Evolutionary conservation across 306 rosid species (phyloP).

Genomic region (Carpinus fangiana): DNA sequence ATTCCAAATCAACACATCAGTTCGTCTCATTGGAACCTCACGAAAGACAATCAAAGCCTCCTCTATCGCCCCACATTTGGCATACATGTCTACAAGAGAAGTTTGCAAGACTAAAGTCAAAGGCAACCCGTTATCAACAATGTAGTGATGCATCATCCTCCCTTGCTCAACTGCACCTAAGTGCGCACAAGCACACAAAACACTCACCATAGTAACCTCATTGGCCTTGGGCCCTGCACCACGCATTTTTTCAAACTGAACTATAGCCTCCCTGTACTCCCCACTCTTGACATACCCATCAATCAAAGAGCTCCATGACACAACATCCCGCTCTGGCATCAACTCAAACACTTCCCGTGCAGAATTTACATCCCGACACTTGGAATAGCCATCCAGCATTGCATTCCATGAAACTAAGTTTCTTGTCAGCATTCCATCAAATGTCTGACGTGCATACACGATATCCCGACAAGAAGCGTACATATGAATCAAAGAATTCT

Average conservation of each 20-base stretch:
- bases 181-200: conserved; percentile 68
- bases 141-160: conserved; percentile 49
- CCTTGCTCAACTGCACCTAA: conserved; percentile 74
- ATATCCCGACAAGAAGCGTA: conserved; percentile 61
- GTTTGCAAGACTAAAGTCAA: conserved; percentile 60
- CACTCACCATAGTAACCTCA: conserved; percentile 85
- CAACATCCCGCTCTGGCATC: conserved; percentile 64
- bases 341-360: conserved; percentile 60
- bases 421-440: conserved; percentile 44
- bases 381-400: conserved; percentile 77
- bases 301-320: conserved; percentile 79
- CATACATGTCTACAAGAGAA: conserved; percentile 84
- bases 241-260: conserved; percentile 53
- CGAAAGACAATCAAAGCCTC: conserved; percentile 64
- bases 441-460: conserved; percentile 49
- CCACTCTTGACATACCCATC: conserved; percentile 69
- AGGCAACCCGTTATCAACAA: conserved; percentile 50
- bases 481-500: conserved; percentile 73
- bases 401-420: conserved; percentile 79
- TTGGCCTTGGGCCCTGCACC: conserved; percentile 57
- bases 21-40: conserved; percentile 31
- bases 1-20: conserved; percentile 80
- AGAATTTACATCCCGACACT: conserved; percentile 54
- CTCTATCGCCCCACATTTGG: conserved; percentile 75
- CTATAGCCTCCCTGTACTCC: conserved; percentile 60